Evolutionary conservation across 192 early-diverging fungal genomes (phyloP), one percentile per base, ranked within the genome.

Genomic region (Coemansia sp.): DNA sequence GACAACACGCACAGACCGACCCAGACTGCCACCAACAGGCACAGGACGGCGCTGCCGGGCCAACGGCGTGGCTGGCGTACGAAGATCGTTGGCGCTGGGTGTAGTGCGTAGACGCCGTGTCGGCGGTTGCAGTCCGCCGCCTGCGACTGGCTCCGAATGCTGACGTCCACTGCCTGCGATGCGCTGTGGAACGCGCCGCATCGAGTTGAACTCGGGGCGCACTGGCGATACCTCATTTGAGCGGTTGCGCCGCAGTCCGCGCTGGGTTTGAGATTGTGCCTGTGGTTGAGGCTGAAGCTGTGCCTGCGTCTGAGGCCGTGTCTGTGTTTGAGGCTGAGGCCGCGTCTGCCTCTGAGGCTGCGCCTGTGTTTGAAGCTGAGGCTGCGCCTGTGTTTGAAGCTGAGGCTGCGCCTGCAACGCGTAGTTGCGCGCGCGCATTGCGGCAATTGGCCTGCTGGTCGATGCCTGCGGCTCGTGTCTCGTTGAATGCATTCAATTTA

Each of bases 61-160:
- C 59, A 45, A 43, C 39, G 62, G 51, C 16, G 37, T 39, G 12
- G 62, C 38, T 26, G 31, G 51, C 3, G 57, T 26, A 22, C 39
- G 21, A 27, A 56, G 37, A 48, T 31, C 47, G 55, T 48, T 58
- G 26, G 57, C 43, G 45, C 52, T 49, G 43, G 43, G 55, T 5
- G 27, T 22, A n/a, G 27, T 55, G 47, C 43, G 61, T n/a, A 67
- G 35, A 25, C 45, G 58, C 12, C 53, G 38, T 9, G 50, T 22
- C 12, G 51, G 58, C 11, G 51, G 59, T 31, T 41, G 53, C 26
- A 7, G 58, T 9, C 45, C 51, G n/a, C 35, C 49, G 19, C 25
- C 14, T 45, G 41, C 31, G 8, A 39, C 66, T 4, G 61, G 26
- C 59, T 77, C 74, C 3, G 74, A 71, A 60, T 71, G 74, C 53